These are phyloP conservation scores for Lagerstroemia fauriei DNA, from an alignment of 441 rosid genomes.

Conservation along the genomic window DNA sequence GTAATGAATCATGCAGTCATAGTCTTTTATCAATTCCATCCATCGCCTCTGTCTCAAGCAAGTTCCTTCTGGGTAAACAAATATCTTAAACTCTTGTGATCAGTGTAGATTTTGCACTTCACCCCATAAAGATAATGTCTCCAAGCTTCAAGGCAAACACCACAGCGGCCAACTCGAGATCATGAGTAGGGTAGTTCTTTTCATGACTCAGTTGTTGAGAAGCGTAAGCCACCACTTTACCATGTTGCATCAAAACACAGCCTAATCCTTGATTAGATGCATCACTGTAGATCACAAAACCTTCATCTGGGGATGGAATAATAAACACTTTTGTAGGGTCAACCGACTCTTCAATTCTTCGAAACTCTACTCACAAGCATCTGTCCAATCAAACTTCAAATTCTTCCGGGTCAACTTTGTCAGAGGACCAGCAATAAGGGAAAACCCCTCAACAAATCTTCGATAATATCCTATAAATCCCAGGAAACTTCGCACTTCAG, in stretches of 20 bases:
- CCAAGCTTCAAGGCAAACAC: neutral
- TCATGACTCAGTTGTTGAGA: neutral
- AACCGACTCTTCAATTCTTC: neutral
- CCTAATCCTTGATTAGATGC: neutral
- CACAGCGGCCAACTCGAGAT: neutral
- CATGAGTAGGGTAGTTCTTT: neutral
- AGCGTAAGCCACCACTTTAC: neutral
- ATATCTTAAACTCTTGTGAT: neutral
- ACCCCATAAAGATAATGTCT: no score
- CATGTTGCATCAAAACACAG: neutral
- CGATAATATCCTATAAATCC: neutral
- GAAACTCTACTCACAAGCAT: neutral
- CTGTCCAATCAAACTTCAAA: neutral
- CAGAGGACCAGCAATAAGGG: neutral
- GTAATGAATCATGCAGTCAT: neutral
- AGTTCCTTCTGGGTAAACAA: neutral
- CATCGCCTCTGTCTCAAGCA: neutral
- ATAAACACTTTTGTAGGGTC: neutral
- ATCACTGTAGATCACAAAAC: neutral
- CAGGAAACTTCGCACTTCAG: neutral
- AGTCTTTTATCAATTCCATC: neutral
- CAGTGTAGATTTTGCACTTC: neutral
- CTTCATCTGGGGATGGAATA: neutral
- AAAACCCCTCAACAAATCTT: neutral
- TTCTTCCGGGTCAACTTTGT: neutral